Evolutionary conservation across 768 basidiomycete genomes (phyloP).

Genomic region (Hortiboletus campestris): DNA sequence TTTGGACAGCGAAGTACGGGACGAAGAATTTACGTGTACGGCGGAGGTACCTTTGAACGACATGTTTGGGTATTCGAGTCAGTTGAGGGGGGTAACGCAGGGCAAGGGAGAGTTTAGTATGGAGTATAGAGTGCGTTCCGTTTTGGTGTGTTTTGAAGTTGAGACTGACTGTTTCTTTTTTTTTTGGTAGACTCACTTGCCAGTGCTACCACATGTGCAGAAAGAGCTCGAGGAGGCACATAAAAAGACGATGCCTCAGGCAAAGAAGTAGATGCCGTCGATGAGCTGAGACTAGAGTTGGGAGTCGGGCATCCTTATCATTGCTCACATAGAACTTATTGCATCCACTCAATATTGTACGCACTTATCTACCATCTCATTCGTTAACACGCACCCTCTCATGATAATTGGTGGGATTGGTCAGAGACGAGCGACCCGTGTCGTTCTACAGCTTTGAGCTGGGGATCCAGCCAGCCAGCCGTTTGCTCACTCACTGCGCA

Average conservation of each 20-base stretch:
- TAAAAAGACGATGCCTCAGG: slow-evolving; percentile 67
- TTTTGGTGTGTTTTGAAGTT: not conserved
- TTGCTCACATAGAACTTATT: slow-evolving; percentile 18
- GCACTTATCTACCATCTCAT: slow-evolving; percentile 5
- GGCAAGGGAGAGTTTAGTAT: slow-evolving; percentile 91
- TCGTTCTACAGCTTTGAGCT: not conserved
- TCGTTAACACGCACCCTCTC: slow-evolving; percentile 9
- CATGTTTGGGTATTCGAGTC: slow-evolving; percentile 97
- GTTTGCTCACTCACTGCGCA: too few relatives aligned
- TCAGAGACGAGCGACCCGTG: not conserved
- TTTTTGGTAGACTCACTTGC: slow-evolving; percentile 59
- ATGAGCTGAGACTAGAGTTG: not conserved
- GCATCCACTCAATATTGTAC: slow-evolving; percentile 16
- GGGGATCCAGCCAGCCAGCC: too few relatives aligned
- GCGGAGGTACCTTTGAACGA: slow-evolving; percentile 96
- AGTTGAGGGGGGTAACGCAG: slow-evolving; percentile 90
- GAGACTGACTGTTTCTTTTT: not conserved
- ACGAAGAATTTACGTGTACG: slow-evolving; percentile 90
- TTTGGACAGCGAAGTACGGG: slow-evolving; percentile 92
- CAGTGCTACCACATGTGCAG: slow-evolving; percentile 84
- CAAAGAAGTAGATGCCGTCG: slow-evolving; percentile 58
- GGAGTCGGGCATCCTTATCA: slow-evolving; percentile 4
- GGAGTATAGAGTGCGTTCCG: slow-evolving; percentile 64
- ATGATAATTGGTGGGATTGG: not conserved
- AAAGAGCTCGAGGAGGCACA: slow-evolving; percentile 86